Evolutionary conservation across 331 rosid genomes (phyloP), one percentile per base, ranked within the genome.

Genomic region (Saraca asoca): DNA sequence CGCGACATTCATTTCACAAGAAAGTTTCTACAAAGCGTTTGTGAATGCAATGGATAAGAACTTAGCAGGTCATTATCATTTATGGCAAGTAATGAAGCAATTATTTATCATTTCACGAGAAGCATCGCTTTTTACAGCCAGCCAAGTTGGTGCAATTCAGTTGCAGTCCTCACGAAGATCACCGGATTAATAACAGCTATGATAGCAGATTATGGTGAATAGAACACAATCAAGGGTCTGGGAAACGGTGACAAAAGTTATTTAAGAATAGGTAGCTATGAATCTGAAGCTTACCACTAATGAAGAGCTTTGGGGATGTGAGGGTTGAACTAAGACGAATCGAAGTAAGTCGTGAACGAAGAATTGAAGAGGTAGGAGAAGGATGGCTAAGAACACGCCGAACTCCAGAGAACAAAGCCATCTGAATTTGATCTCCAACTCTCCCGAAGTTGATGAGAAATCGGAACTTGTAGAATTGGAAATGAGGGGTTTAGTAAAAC

Each of bases 301-400:
- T 66, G 79, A 91, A 91, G 24, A 88, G 95, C 77, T 79, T 91
- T 0, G 95, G 90, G 35, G 88, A 72, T 12, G 95, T 91, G 77
- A 91, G 97, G 59, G 97, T 88, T 52, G 97, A 82, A 33, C 56
- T 59, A 76, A 80, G 79, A 72, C 96, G 90, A 81, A 75, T 50
- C 11, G 83, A 64, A 37, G 66, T 39, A n/a, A 76, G 69, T 3
- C 78, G 80, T 0, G 87, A 80, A 48, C 51, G 83, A 49, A 85
- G 64, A 69, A 77, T 13, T 16, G 88, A 68, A 0, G 81, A 71
- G 7, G 62, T 9, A 29, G 56, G 60, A 41, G 79, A 72, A 0
- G 84, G 72, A 4, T 75, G 77, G 12, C 77, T 79, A 39, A 83
- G 66, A 12, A 79, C 41, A n/a, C 85, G 85, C 20, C 83, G 75